Evolutionary conservation across 768 basidiomycete species (phyloP).

Genomic region (Mycena epipterygia): DNA sequence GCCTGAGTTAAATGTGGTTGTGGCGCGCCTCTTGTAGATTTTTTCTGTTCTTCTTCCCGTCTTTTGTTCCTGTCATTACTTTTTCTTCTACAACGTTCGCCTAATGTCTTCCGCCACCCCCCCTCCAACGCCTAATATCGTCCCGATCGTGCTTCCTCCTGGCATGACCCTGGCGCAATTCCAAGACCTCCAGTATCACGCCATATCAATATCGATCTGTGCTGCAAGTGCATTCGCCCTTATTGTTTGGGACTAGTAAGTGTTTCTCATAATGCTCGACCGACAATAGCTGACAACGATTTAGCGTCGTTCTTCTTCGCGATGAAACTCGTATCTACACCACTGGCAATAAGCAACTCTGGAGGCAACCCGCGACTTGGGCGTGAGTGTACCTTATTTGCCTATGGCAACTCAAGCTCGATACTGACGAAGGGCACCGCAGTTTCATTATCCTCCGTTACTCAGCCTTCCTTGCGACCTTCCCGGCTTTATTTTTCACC

Average conservation of each 20-base stretch:
- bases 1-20: too few species aligned
- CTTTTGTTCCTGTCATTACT: too few species aligned
- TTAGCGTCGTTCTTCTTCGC: slow-evolving; percentile 45
- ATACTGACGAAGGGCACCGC: not conserved
- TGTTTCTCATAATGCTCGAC: not conserved
- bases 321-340: slow-evolving; percentile 46
- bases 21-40: too few species aligned
- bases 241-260: slow-evolving; percentile 52
- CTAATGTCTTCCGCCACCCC: too few species aligned
- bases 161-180: slow-evolving; percentile 39
- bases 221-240: slow-evolving; percentile 47
- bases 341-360: slow-evolving; percentile 37
- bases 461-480: slow-evolving; percentile 45
- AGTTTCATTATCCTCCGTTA: slow-evolving; percentile 53
- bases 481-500: slow-evolving; percentile 46
- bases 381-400: slow-evolving; percentile 39
- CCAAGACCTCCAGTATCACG: slow-evolving; percentile 35
- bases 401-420: not conserved
- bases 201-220: slow-evolving; percentile 31
- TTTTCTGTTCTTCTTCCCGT: too few species aligned
- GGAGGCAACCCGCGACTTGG: slow-evolving; percentile 47
- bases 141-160: slow-evolving; percentile 37
- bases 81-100: too few species aligned
- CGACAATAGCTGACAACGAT: not conserved
- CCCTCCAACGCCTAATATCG: slow-evolving; percentile 28